Conservation (phyloP, 192 early-diverging fungal species). For the Dissophora ornata region DNA sequence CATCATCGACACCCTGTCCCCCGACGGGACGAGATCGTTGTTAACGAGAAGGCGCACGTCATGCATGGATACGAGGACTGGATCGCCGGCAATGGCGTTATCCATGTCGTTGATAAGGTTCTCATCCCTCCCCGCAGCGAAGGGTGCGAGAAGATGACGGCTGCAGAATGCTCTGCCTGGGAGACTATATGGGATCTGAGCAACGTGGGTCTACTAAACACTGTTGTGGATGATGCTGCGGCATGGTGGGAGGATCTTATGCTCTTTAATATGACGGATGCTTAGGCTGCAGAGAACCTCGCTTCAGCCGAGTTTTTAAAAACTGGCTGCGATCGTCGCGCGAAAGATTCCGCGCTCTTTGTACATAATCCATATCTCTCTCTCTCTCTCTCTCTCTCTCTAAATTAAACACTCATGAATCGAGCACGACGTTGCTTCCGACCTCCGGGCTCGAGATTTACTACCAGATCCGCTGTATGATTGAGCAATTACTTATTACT, state of each 20-base stretch:
- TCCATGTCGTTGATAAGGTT: constrained; percentile 60
- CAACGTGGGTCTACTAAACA: constrained; percentile 1
- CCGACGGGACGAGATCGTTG: constrained; percentile 25
- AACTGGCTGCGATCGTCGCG: too few species aligned
- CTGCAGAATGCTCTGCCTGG: constrained; percentile 34
- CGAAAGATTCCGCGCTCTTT: too few species aligned
- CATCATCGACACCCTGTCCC: background rate
- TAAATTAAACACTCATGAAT: too few species aligned
- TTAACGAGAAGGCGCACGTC: constrained; percentile 21
- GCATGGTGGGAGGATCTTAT: constrained; percentile 14
- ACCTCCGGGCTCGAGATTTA: background rate
- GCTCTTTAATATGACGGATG: constrained; percentile 10
- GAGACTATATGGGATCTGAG: constrained; percentile 35
- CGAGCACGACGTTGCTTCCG: too few species aligned
- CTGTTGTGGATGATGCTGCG: constrained; percentile 8
- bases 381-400: background rate
- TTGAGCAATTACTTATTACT: too few species aligned
- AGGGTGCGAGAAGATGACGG: constrained; percentile 28
- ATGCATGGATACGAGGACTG: constrained; percentile 45
- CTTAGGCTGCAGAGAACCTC: too few species aligned
- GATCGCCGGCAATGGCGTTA: constrained; percentile 55
- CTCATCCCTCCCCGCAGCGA: constrained; percentile 54
- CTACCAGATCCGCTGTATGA: too few species aligned
- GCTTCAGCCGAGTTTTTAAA: too few species aligned
- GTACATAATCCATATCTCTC: too few species aligned